Percentiles rank a stretch among this genome's conserved stretches.
Conservation (phyloP, 768 basidiomycete species). For the Amyloporia xantha region DNA sequence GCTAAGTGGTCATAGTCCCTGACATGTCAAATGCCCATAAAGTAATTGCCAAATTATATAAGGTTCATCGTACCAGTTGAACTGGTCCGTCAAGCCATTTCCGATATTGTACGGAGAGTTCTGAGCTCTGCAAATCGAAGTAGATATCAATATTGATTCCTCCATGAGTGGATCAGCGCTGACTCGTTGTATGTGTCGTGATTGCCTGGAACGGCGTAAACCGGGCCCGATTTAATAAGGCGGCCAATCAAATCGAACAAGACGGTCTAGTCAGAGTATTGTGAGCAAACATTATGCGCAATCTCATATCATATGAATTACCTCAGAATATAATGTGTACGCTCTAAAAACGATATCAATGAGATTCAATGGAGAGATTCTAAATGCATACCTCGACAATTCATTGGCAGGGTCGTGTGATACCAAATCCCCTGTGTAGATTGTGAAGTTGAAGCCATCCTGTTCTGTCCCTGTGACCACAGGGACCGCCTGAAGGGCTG, state of each 20-base stretch:
- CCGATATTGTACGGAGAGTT: slow-evolving; percentile 57
- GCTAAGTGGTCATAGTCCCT: slow-evolving; percentile 80
- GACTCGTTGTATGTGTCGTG: slow-evolving; percentile 71
- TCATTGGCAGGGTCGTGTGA: slow-evolving; percentile 66
- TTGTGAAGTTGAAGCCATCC: slow-evolving; percentile 54
- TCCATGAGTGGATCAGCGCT: slow-evolving; percentile 29
- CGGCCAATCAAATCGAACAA: slow-evolving; percentile 62
- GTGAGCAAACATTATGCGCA: slow-evolving; percentile 4
- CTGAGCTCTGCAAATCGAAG: slow-evolving; percentile 35
- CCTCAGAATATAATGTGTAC: slow-evolving; percentile 59
- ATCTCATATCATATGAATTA: slow-evolving; percentile 17
- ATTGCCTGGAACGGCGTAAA: slow-evolving; percentile 72
- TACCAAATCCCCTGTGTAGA: slow-evolving; percentile 72
- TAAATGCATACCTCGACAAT: slow-evolving; percentile 42
- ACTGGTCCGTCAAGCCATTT: slow-evolving; percentile 49
- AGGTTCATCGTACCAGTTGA: slow-evolving; percentile 54
- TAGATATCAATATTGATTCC: not conserved
- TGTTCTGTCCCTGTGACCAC: slow-evolving; percentile 52
- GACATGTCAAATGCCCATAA: too few species aligned
- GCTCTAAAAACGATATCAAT: slow-evolving; percentile 29
- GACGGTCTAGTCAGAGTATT: slow-evolving; percentile 37
- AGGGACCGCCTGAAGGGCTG: slow-evolving; percentile 64
- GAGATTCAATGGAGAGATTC: not conserved
- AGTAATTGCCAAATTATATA: too few species aligned
- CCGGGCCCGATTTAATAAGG: slow-evolving; percentile 57